Evolutionary conservation across 2,329 filamentous ascomycete species (phyloP).

Genomic region (Dactylella cylindrospora): DNA sequence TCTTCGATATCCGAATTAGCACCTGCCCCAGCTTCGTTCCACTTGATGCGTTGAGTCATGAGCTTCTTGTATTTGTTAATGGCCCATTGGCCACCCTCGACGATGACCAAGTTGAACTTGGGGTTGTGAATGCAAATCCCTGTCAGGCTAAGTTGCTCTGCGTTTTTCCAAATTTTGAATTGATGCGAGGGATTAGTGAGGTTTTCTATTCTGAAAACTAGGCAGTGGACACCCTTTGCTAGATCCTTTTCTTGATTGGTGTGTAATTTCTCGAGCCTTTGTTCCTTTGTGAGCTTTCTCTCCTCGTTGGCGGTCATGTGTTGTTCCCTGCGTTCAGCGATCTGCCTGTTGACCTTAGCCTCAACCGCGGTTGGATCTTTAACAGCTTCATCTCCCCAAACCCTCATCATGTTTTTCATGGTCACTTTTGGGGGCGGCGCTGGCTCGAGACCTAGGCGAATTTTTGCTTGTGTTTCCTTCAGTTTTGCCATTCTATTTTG

Average conservation of each 20-base stretch:
- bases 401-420: constrained; percentile 95
- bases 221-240: constrained; percentile 77
- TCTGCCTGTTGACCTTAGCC: constrained; percentile 87
- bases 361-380: constrained; percentile 98
- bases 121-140: constrained; percentile 92
- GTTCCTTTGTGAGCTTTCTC: constrained; percentile 83
- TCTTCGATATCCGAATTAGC: constrained; percentile 54
- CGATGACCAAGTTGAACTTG: constrained; percentile 81
- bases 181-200: constrained; percentile 91
- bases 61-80: constrained; percentile 86
- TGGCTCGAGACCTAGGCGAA: constrained; percentile 82
- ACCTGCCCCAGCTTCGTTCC: constrained; percentile 76
- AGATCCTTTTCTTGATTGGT: constrained; percentile 84
- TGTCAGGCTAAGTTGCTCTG: constrained; percentile 81
- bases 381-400: constrained; percentile 86
- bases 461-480: constrained; percentile 96
- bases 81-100: constrained; percentile 83
- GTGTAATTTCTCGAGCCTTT: constrained; percentile 79
- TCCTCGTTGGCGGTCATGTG: constrained; percentile 80
- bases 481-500: constrained; percentile 88
- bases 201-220: constrained; percentile 85
- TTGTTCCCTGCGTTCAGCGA: constrained; percentile 76
- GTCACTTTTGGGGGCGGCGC: constrained; percentile 95
- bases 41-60: constrained; percentile 90
- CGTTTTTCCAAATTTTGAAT: constrained; percentile 89